Evolutionary conservation across 768 basidiomycete genomes (phyloP).

Genomic region (Pleurotus tuoliensis): DNA sequence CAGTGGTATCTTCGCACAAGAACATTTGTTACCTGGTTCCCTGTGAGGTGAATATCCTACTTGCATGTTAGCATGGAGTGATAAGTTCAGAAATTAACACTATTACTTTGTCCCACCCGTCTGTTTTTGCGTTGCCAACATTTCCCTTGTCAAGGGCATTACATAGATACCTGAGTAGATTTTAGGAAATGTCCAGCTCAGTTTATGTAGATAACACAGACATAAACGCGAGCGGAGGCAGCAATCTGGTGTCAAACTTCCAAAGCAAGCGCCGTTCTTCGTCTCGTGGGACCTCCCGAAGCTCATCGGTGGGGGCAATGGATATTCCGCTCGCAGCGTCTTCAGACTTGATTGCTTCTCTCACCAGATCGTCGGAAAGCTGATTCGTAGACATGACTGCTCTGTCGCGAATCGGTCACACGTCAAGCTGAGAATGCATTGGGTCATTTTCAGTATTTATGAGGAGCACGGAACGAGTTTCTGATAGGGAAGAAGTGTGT

Average conservation of each 20-base stretch:
- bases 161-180: slow-evolving; percentile 36
- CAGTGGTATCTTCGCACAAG: background rate
- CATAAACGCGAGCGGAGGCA: slow-evolving; percentile 43
- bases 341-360: background rate
- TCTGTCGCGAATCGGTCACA: background rate
- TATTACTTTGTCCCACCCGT: slow-evolving; percentile 42
- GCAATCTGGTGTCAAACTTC: slow-evolving; percentile 38
- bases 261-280: slow-evolving; percentile 30
- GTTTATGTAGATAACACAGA: slow-evolving; percentile 13
- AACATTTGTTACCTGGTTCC: slow-evolving; percentile 34
- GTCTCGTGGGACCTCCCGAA: slow-evolving; percentile 6
- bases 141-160: slow-evolving; percentile 50
- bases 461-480: background rate
- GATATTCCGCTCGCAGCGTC: background rate
- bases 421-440: background rate
- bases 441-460: background rate
- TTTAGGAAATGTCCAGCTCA: background rate
- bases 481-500: background rate
- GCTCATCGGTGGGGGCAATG: background rate
- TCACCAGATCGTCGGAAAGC: background rate
- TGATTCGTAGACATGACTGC: background rate
- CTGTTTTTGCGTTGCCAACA: slow-evolving; percentile 50
- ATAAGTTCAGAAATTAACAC: background rate
- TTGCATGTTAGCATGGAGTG: no score
- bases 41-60: slow-evolving; percentile 38